Evolutionary conservation across 2,329 filamentous ascomycete genomes (phyloP), one percentile per base, ranked within the genome.

Genomic region (Parastagonospora avenae): DNA sequence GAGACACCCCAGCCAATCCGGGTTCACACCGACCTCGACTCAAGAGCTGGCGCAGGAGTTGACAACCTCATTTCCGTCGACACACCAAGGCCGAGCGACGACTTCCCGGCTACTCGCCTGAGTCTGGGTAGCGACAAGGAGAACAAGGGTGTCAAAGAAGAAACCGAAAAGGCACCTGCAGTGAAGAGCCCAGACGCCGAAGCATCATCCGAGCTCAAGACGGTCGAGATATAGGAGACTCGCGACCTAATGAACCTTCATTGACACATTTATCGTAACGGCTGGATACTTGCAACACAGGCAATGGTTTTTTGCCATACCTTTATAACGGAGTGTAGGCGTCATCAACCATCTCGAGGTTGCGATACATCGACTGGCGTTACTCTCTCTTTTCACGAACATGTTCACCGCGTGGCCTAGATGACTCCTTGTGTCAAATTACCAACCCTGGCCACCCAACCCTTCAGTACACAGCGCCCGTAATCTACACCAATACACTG

Each of bases 1-100:
- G 90, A 93, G 48, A 64, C 71, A 10, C 69, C 76, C 4, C 62
- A 66, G 49, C 70, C 74, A 4, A 71, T 77, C 39, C 72, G 66
- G 38, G 64, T 77, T 5, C 71, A 65, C 46, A 72, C 66, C 36
- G 67, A 74, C 24, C 48, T 69, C 12, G 68, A 73, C 27, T 53
- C 62, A 33, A 72, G 68, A 48, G 55, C 64, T 11, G 55, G 50
- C 39, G 54, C 59, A 4, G 42, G 57, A 8, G 51, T 59, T 2
- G 75, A 77, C 52, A 78, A 77, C 56, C 64, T 79, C 31, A 75
- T 79, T 42, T 74, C 74, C 2, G 67, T 76, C 15, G 72, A 76
- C 48, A 75, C 74, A 8, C 74, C 74, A 5, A 62, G 67, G 50
- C 74, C 67, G 35, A 79, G 71, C 57, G 70, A 67, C 42, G 76